Base-by-base conservation (phyloP, 768 basidiomycete species). In the Panellus pusillus region DNA sequence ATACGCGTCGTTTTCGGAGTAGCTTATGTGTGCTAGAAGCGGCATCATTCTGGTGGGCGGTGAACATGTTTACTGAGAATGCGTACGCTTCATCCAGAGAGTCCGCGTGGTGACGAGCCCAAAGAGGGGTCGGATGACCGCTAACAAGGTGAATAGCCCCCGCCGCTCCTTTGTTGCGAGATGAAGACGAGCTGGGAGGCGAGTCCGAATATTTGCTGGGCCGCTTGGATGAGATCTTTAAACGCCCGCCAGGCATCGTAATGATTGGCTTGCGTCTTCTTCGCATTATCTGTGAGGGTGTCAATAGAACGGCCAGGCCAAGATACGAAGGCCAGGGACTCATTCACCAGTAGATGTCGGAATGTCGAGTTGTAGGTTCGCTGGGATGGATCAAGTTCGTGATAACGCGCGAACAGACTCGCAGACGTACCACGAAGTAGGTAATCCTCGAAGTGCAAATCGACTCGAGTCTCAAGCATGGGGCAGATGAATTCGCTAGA, bases 291-390 rank as follows among this genome's bases (percentile, higher is more conserved):
- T 60, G 29, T 6, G 24, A 28, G 1, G 12, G 8, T 9, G 32
- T 35, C 32, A 35, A 35, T 2, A 0, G 29, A 15, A 15, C 9
- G 9, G 7, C 37, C 8, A 20, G 29, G 7, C 37, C 8, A 20
- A 31, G 14, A 37, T 17, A n/a, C 3, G 24, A 42, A 20, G 37
- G 15, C 14, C 19, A 52, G 4, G 32, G 37, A 20, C 18, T 27
- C 27, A 24, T 39, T 7, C 24, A 49, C 58, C 58, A 17, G 38
- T 8, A 6, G 54, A 44, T 1, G 58, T 60, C 4, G 58, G 54
- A 36, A 60, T 48, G 17, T 60, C 58, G 24, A 55, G 50, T 9
- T 50, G 54, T 2, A 60, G 54, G 9, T 52, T 44, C 1, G 54
- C 58, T 60, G 38, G 1, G 15, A 45, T 11, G 19, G 20, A 27